phyloP scores from a whole-genome alignment of 106 monocot genomes.

The Narthecium ossifragum region DNA sequence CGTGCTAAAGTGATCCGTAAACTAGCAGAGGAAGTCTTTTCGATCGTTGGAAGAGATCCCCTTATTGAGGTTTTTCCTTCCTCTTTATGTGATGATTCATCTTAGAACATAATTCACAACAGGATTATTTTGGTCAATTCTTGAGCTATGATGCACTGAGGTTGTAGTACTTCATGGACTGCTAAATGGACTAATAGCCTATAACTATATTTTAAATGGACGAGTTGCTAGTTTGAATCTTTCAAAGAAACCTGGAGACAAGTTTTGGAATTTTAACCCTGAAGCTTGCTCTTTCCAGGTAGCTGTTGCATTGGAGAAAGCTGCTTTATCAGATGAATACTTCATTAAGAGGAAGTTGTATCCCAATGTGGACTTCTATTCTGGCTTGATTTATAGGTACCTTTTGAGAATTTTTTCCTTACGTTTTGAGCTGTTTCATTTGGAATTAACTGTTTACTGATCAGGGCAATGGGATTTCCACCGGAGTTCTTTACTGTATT shows the following conservation, averaged over 20 bases:
- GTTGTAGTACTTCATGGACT: too few relatives aligned
- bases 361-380: conserved; percentile 98
- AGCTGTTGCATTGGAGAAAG: conserved; percentile 91
- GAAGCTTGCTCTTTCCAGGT: conserved; percentile 50
- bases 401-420: neutral
- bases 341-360: conserved; percentile 89
- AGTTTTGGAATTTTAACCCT: too few relatives aligned
- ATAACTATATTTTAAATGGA: too few relatives aligned
- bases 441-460: conserved; percentile 5
- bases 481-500: conserved; percentile 85
- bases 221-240: too few relatives aligned
- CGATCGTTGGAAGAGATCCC: conserved; percentile 93
- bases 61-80: conserved; percentile 78
- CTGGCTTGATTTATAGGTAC: conserved; percentile 92
- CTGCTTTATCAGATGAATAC: conserved; percentile 90
- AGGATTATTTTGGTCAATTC: too few relatives aligned
- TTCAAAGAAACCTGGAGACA: too few relatives aligned
- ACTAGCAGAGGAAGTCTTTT: conserved; percentile 95
- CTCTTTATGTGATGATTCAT: neutral
- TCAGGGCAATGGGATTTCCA: conserved; percentile 98
- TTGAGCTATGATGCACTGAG: too few relatives aligned
- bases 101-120: too few relatives aligned
- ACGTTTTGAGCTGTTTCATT: neutral
- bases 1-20: conserved; percentile 95
- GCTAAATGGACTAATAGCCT: too few relatives aligned